Evolutionary conservation across 768 basidiomycete genomes (phyloP), one percentile per base, ranked within the genome.

Genomic region (Pisolithus sp.): DNA sequence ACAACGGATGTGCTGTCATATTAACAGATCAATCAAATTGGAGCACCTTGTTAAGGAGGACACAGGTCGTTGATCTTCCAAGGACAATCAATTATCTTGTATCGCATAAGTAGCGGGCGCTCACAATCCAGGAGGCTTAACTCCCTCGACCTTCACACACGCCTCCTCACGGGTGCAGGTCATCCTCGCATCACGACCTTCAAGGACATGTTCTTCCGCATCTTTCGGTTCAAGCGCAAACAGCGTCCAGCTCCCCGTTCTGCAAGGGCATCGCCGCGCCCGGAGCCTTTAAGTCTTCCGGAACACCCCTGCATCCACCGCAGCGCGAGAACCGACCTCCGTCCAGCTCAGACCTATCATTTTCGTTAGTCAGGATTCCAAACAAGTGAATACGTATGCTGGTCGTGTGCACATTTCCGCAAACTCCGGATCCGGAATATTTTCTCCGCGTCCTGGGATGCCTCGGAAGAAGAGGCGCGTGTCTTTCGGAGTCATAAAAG

Each of bases 361-460:
- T 18, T 34, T 64, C 46, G 58, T 65, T 40, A 57, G 37, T 13
- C 51, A 5, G 21, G 53, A 49, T n/a, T 21, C 38, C 9, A 17
- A 18, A 13, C 26, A 42, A 3, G 28, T 30, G 3, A 12, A 21
- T 3, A 13, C 20, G 26, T 9, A 43, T 34, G 4, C 20, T 2
- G 51, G 48, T 26, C 24, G 26, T 24, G 20, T 42, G 28, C 18
- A 30, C 31, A 2, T 50, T 37, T 24, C 34, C 31, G 1, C 52
- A 24, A 28, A 26, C 34, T 9, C 18, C 12, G 13, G 42, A 50
- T 6, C 12, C 12, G 34, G 23, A 43, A 15, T 24, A 12, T 15
- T 43, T 43, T 15, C 42, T 8, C 40, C 23, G 37, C 30, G 51
- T 20, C 37, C 8, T n/a, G 1, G 34, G 43, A 15, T 18, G 7